Evolutionary conservation across 1,284 basidiomycete genomes (phyloP), one percentile per base, ranked within the genome.

Genomic region (Moniliella sp.): DNA sequence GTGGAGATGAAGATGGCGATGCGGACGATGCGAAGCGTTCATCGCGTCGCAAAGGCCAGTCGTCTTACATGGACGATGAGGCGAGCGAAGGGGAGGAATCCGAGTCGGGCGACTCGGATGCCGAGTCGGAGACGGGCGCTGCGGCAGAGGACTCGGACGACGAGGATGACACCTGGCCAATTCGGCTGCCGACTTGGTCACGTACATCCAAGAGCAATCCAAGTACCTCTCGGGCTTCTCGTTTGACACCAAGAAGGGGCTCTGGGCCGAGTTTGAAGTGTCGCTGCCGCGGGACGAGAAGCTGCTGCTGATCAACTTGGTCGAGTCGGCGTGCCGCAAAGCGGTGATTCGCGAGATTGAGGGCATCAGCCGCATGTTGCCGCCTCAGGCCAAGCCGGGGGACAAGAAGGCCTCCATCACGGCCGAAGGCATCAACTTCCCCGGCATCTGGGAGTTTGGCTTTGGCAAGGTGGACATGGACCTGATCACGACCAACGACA

Each of bases 401-500:
- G 40, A 50, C 25, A 39, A 35, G 25, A 30, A 35, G 3, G 39
- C 31, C 12, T 31, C 42, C 21, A 41, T 59, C 26, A 56, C 52
- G 2, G 56, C 54, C 12, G 54, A 59, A 27, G 56, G 56, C 23
- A 56, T 57, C 46, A 97, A 94, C 63, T 72, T 97, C 50, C 67
- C 67, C 26, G 86, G 84, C 14, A 72, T 93, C 50, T 94, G 91
- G 86, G 67, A 73, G 36, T 81, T 82, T 53, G 75, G 76, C 12
- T 68, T 72, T 45, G 70, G 70, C 35, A 73, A 88, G 40, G 69
- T 94, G 40, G 76, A 88, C 52, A 70, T 81, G 33, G 69, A 84
- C 58, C 70, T 71, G 33, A 73, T 94, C 36, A 79, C 79, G 52
- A 86, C 86, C 15, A 97, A 97, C 65, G 86, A 97, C 55, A 82